Conservation (phyloP, 805 yeast genomes). For the Suhomyces emberorum region DNA sequence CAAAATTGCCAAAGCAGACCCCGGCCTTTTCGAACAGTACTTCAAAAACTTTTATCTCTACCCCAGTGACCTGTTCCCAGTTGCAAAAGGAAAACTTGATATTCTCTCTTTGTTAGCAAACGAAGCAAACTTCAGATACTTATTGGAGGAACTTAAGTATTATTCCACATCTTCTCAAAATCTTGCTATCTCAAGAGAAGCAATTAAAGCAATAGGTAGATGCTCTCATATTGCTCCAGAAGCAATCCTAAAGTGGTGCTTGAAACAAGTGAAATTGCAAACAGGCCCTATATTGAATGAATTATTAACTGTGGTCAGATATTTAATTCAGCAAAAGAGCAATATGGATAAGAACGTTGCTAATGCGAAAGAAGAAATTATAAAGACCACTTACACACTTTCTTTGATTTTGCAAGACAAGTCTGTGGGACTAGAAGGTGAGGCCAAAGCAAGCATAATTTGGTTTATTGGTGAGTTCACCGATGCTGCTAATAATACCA, state of each 20-base stretch:
- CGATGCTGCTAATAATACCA: conserved; percentile 24
- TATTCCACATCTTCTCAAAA: conserved; percentile 35
- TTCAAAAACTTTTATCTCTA: conserved; percentile 51
- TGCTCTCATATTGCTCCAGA: conserved; percentile 48
- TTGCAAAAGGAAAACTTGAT: conserved; percentile 54
- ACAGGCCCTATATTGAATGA: conserved; percentile 50
- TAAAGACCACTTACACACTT: conserved; percentile 54
- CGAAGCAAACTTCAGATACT: conserved; percentile 46
- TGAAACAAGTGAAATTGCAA: conserved; percentile 41
- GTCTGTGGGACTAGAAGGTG: conserved; percentile 20
- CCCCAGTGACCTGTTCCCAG: conserved; percentile 47
- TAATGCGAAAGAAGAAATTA: conserved; percentile 34
- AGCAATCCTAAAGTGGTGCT: conserved; percentile 62
- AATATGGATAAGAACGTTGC: conserved; percentile 10
- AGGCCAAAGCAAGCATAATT: conserved; percentile 76
- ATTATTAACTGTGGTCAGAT: conserved; percentile 67
- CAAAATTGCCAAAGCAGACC: conserved; percentile 32
- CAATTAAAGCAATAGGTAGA: conserved; percentile 60
- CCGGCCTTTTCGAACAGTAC: conserved; percentile 29
- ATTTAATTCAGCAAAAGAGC: conserved; percentile 57
- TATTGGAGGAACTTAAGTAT: conserved; percentile 64
- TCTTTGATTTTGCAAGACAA: conserved; percentile 26
- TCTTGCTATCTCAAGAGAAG: conserved; percentile 32
- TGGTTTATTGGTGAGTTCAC: conserved; percentile 91
- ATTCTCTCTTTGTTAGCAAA: conserved; percentile 59